phyloP scores from a whole-genome alignment of 768 basidiomycete species.

The Calocybe indica region DNA sequence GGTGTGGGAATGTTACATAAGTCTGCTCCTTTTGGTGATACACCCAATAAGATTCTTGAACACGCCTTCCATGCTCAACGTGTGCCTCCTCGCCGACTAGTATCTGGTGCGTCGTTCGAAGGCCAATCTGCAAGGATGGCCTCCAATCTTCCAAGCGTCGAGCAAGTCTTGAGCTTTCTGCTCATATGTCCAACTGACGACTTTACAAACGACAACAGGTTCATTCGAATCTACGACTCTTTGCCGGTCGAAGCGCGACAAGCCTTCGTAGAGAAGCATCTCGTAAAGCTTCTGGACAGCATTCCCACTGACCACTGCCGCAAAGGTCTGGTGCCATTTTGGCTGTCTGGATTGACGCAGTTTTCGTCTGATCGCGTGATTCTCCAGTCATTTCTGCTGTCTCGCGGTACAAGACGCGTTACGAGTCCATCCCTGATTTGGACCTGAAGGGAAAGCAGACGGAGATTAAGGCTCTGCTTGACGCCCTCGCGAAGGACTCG shows the following conservation, averaged over 20 bases:
- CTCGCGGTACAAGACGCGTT: slow-evolving; percentile 27
- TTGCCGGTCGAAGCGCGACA: slow-evolving; percentile 51
- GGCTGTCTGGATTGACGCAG: neutral
- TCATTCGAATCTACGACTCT: slow-evolving; percentile 38
- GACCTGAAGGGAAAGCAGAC: slow-evolving; percentile 48
- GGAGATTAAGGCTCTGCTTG: slow-evolving; percentile 47
- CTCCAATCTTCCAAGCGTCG: slow-evolving; percentile 1
- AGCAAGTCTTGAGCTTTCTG: slow-evolving; percentile 5
- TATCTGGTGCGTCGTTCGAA: neutral
- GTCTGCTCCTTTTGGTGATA: no score
- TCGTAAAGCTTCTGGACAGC: slow-evolving; percentile 42
- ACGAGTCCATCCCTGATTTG: slow-evolving; percentile 39
- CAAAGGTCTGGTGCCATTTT: slow-evolving; percentile 20
- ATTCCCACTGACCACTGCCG: slow-evolving; percentile 30
- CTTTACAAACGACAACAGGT: slow-evolving; percentile 23
- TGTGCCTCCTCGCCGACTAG: no score
- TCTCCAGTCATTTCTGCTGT: slow-evolving; percentile 30
- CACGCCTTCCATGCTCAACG: no score
- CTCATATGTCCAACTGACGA: neutral
- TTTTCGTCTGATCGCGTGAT: slow-evolving; percentile 1
- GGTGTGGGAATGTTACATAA: no score
- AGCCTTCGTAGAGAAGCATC: slow-evolving; percentile 40
- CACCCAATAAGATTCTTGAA: no score
- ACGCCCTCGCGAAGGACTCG: slow-evolving; percentile 46
- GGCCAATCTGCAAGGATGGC: slow-evolving; percentile 1